Base-by-base conservation (phyloP, 495 filamentous ascomycete genomes). In the Aspergillus funiculosus region DNA sequence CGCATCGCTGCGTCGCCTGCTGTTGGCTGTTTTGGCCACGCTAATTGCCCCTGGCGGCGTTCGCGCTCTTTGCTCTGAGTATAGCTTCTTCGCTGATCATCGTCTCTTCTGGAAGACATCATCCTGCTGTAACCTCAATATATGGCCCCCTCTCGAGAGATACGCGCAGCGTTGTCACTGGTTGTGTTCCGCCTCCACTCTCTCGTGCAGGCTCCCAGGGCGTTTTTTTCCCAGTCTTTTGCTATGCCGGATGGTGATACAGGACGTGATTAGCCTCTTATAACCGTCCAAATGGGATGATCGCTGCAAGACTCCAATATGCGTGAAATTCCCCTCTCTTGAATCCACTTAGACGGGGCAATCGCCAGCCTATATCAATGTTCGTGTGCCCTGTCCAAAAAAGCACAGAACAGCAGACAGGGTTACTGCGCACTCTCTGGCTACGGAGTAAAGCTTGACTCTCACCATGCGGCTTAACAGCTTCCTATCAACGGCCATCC, bases 381-480 rank as follows among this genome's bases (percentile, higher is more conserved):
- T 28, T 3, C 26, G n/a, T 28, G 26, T 42, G 25, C 20, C 13
- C 22, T 29, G 3, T 39, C 15, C 24, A 4, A 1, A 5, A n/a
- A n/a, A n/a, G n/a, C n/a, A n/a, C n/a, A n/a, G n/a, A n/a, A n/a
- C n/a, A n/a, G n/a, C n/a, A n/a, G n/a, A n/a, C n/a, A n/a, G n/a
- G n/a, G n/a, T n/a, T n/a, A n/a, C n/a, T n/a, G n/a, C n/a, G n/a
- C n/a, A n/a, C n/a, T n/a, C n/a, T n/a, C n/a, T n/a, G n/a, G n/a
- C n/a, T n/a, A n/a, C n/a, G n/a, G n/a, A n/a, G n/a, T n/a, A n/a
- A n/a, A n/a, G n/a, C n/a, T n/a, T n/a, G n/a, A n/a, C n/a, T n/a
- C 15, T 38, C 32, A 59, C 20, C 21, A 68, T 69, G 66, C 42
- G 57, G 39, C 53, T 69, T 26, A 59, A 51, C 42, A 53, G 57